A percentile compares a stretch with the other conserved stretches of the same genome.
Conservation (phyloP, 805 yeast genomes). For the Groenewaldozyma tartarivorans region DNA sequence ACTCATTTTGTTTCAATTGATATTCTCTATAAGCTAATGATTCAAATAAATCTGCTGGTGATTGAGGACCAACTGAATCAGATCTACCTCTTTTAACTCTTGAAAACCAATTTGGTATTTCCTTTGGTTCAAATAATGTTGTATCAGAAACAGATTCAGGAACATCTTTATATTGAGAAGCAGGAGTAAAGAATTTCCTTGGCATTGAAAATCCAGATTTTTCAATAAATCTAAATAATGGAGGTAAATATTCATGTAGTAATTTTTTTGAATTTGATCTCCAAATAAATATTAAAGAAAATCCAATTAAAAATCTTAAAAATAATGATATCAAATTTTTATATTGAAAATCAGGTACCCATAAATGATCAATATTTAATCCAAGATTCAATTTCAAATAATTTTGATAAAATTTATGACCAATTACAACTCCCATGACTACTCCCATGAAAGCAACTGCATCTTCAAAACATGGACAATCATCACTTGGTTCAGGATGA, state of each 20-base stretch:
- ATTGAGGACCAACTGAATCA: conserved; percentile 34
- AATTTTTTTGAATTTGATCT: conserved; percentile 62
- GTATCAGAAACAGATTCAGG: conserved; percentile 28
- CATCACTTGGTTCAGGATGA: conserved; percentile 81
- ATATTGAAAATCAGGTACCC: conserved; percentile 9
- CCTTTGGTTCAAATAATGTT: conserved; percentile 23
- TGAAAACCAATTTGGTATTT: conserved; percentile 24
- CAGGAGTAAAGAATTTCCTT: conserved; percentile 29
- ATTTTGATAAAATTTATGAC: conserved; percentile 36
- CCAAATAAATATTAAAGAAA: conserved; percentile 59
- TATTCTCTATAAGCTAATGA: conserved; percentile 26
- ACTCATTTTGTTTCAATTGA: conserved; percentile 8
- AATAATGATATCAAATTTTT: conserved; percentile 8
- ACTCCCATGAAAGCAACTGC: conserved; percentile 90
- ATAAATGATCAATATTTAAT: neutral
- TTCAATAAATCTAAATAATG: conserved; percentile 38
- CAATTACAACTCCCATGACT: conserved; percentile 61
- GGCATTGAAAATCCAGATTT: conserved; percentile 32
- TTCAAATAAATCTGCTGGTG: conserved; percentile 34
- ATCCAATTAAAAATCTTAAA: conserved; percentile 52
- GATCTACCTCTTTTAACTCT: conserved; percentile 21
- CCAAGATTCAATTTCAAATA: conserved; percentile 4
- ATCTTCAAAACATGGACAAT: conserved; percentile 95
- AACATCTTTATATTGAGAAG: conserved; percentile 27
- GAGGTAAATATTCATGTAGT: conserved; percentile 47